These are phyloP conservation scores for Trichophyton simii DNA, from an alignment of 2,329 filamentous ascomycete genomes.

Conservation along the genomic window DNA sequence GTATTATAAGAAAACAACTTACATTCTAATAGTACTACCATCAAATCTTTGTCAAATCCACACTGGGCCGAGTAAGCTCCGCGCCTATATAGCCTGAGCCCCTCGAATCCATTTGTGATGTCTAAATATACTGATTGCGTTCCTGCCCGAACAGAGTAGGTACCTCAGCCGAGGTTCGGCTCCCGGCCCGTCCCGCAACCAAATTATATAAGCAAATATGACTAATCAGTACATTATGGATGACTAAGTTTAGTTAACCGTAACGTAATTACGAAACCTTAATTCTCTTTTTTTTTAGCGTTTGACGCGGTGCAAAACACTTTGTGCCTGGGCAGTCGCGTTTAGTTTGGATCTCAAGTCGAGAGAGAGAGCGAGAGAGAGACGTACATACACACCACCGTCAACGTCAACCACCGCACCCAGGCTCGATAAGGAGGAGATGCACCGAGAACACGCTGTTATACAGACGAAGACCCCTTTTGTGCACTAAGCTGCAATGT, in stretches of 20 bases:
- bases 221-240: background rate
- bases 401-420: background rate
- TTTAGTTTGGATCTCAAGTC: background rate
- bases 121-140: too few species aligned
- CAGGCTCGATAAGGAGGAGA: background rate
- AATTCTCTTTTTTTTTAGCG: background rate
- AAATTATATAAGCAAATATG: too few species aligned
- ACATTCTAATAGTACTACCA: too few species aligned
- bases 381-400: too few species aligned
- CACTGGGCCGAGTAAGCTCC: background rate
- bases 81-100: background rate
- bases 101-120: too few species aligned
- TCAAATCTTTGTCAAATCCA: too few species aligned
- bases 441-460: background rate
- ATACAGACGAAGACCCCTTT: background rate
- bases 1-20: too few species aligned
- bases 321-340: constrained; percentile 1
- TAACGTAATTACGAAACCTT: background rate
- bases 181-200: background rate
- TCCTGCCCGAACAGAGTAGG: too few species aligned
- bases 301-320: constrained; percentile 1
- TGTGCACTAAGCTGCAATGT: constrained; percentile 48
- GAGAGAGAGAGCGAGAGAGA: too few species aligned
- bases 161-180: background rate
- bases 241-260: background rate